Evolutionary conservation across 2,329 filamentous ascomycete species (phyloP), one percentile per base, ranked within the genome.

Genomic region (Trichophyton mentagrophytes): DNA sequence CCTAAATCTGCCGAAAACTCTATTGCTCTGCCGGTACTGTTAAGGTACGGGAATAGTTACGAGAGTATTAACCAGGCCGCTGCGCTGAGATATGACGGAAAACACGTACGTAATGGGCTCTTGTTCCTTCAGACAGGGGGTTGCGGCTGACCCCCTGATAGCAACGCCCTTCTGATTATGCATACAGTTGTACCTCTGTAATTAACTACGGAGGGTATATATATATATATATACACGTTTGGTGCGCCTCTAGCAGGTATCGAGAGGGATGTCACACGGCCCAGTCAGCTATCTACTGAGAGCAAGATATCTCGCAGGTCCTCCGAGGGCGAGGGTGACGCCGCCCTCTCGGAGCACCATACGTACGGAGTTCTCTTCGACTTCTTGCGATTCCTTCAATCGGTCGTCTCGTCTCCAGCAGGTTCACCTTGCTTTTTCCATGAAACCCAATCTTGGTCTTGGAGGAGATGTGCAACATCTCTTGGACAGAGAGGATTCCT

Each of bases 1-100:
- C 51, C 51, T 55, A 55, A 55, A 55, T 55, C 51, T 55, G 51
- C 51, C 51, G 51, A 55, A 55, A 55, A 55, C 51, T 55, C 20
- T 55, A 55, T 55, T 55, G 51, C 51, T 36, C 51, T 55, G 51
- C 51, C 51, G 51, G 51, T 55, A 55, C 51, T 55, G 51, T 15
- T 55, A 38, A 55, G 51, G 51, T 33, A 55, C 27, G 51, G 51
- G n/a, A 36, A 17, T 13, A 36, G 51, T 55, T 44, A 44, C 40
- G 40, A 44, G 40, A 44, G 40, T 44, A 44, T 8, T 20, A 5
- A n/a, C n/a, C 9, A 11, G 7, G 25, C 51, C 27, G 15, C 33
- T 20, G 51, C n/a, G 27, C 27, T 36, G 51, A 55, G 30, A 55
- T 55, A 55, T 55, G 25, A 55, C 38, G 25, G 27, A 33, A 6